These are phyloP conservation scores for Hypericum androsaemum DNA, from an alignment of 345 rosid species.

Conservation along the genomic window DNA sequence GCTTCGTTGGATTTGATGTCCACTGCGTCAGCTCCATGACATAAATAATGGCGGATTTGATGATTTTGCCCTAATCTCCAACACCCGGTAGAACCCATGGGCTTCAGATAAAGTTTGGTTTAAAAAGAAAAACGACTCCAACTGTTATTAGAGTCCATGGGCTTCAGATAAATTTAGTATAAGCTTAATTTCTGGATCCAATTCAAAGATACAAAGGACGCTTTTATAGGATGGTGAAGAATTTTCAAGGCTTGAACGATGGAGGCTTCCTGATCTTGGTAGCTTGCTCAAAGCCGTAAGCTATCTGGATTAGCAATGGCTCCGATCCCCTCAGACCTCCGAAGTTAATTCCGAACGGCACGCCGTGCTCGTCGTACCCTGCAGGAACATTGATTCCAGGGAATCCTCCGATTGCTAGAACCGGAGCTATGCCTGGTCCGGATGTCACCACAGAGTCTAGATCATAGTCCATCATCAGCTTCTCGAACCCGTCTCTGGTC, in stretches of 20 bases:
- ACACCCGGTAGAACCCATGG: too few species aligned
- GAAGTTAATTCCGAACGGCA: slow-evolving; percentile 57
- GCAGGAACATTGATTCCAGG: slow-evolving; percentile 65
- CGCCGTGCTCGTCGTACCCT: slow-evolving; percentile 38
- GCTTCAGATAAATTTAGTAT: too few species aligned
- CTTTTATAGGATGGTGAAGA: too few species aligned
- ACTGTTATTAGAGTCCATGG: too few species aligned
- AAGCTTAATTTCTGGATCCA: too few species aligned
- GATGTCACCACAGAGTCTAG: slow-evolving; percentile 50
- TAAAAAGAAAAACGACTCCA: too few species aligned
- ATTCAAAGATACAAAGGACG: too few species aligned
- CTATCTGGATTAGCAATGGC: slow-evolving; percentile 59
- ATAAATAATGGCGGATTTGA: too few species aligned
- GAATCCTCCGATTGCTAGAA: slow-evolving; percentile 59
- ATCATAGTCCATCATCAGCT: slow-evolving; percentile 33
- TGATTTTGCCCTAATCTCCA: too few species aligned
- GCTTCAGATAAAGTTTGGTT: too few species aligned
- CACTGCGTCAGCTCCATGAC: too few species aligned
- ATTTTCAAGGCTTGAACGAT: slow-evolving; percentile 18
- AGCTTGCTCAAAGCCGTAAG: slow-evolving; percentile 64
- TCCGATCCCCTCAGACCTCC: slow-evolving; percentile 55
- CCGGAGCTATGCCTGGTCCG: slow-evolving; percentile 7
- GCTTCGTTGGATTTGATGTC: too few species aligned
- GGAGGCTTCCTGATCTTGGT: slow-evolving; percentile 54
- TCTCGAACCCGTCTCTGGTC: slow-evolving; percentile 39